Conservation (phyloP, 2,329 filamentous ascomycete genomes). For the Hypoxylon sp. region DNA sequence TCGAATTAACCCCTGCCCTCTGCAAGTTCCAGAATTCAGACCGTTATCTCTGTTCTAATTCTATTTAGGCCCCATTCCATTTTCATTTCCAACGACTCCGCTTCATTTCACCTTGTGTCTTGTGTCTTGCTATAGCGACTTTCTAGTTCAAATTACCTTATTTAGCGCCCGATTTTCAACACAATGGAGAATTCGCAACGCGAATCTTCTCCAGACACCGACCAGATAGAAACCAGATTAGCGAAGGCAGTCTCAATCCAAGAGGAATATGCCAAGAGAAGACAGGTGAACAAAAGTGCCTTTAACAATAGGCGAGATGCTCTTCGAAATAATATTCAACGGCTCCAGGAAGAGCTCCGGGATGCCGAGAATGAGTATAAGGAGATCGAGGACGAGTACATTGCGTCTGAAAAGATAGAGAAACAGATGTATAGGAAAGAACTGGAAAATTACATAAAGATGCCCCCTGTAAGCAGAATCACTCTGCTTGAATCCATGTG, state of each 20-base stretch:
- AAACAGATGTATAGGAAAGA: background rate
- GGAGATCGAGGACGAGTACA: background rate
- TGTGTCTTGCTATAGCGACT: background rate
- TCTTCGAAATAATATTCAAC: constrained; percentile 1
- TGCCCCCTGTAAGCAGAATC: background rate
- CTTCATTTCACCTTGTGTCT: background rate
- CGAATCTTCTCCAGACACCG: background rate
- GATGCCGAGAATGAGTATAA: background rate
- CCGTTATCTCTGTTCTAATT: background rate
- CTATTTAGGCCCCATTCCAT: background rate
- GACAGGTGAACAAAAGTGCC: background rate
- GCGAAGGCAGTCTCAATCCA: constrained; percentile 1
- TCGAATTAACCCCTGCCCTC: background rate
- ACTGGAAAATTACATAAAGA: background rate
- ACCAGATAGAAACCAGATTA: constrained; percentile 8
- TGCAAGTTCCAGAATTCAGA: background rate
- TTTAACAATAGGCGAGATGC: background rate
- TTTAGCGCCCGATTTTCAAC: background rate
- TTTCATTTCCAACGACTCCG: background rate
- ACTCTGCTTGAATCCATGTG: background rate
- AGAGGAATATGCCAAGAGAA: background rate
- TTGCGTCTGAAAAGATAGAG: background rate
- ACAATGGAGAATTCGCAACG: constrained; percentile 5
- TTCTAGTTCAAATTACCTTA: background rate
- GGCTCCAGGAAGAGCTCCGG: background rate